These are phyloP conservation scores for Suillus paluster DNA, from an alignment of 768 basidiomycete genomes.

Conservation along the genomic window DNA sequence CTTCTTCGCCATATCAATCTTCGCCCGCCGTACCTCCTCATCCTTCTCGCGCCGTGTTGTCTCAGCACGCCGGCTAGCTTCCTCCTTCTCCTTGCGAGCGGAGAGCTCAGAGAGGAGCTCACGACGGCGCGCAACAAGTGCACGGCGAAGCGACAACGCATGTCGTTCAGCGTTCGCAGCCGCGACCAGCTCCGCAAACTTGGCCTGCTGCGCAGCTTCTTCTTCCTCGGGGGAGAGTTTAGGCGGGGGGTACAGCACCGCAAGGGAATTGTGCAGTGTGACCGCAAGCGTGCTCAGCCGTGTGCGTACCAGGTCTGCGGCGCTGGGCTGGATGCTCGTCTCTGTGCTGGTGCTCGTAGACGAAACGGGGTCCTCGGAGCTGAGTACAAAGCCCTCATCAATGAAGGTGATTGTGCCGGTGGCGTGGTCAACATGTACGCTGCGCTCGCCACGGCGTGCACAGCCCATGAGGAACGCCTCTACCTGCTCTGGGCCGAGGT, in stretches of 20 bases:
- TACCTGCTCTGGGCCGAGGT: conserved; percentile 66
- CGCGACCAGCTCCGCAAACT: conserved; percentile 61
- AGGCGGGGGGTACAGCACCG: conserved; percentile 51
- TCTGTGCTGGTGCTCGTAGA: conserved; percentile 32
- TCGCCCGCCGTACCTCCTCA: conserved; percentile 61
- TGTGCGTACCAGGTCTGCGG: conserved; percentile 73
- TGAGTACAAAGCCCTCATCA: conserved; percentile 68
- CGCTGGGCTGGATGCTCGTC: conserved; percentile 71
- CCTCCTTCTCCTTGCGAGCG: conserved; percentile 88
- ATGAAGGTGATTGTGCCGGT: conserved; percentile 83
- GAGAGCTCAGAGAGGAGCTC: conserved; percentile 85
- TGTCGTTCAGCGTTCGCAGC: conserved; percentile 78
- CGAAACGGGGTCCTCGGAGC: conserved; percentile 38
- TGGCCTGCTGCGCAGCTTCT: conserved; percentile 51
- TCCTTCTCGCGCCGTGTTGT: conserved; percentile 65
- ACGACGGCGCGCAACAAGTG: conserved; percentile 81
- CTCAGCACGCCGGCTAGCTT: conserved; percentile 79
- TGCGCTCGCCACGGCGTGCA: conserved; percentile 84
- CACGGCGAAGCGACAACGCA: conserved; percentile 74
- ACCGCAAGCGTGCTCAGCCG: conserved; percentile 78
- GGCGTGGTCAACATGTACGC: conserved; percentile 87
- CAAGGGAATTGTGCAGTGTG: conserved; percentile 73
- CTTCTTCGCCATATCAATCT: conserved; percentile 63
- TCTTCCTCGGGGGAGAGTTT: conserved; percentile 50
- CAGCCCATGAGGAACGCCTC: conserved; percentile 96